Evolutionary conservation across 2,329 filamentous ascomycete species (phyloP), one percentile per base, ranked within the genome.

Genomic region (Cylindrodendrum hubeiense): DNA sequence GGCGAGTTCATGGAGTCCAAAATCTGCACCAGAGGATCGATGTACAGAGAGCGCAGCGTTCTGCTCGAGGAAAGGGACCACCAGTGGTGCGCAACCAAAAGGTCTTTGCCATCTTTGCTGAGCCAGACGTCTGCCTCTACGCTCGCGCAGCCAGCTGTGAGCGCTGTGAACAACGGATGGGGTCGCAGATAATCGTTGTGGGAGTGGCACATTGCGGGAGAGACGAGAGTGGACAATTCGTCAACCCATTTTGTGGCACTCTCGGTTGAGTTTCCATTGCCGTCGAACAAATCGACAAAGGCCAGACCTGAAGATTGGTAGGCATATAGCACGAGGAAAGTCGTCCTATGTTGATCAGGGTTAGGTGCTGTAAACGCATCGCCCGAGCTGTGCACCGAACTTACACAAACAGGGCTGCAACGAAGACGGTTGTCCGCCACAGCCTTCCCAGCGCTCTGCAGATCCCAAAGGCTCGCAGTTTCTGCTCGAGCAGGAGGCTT

Each of bases 71-170:
- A 85, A 81, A 28, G 84, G 80, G 55, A 28, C 44, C 70, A 72
- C 8, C 78, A 82, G 47, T 87, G 85, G 74, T 93, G 91, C 1
- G 90, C 90, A 33, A 93, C 87, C 51, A 86, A 86, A 5, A 93
- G 81, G 9, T 79, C 78, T 19, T 75, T 73, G 52, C 86, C 82
- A 47, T 85, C 84, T 2, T 57, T 67, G 37, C 55, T 73, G 1
- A 88, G 81, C 89, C 89, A 93, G 10, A 93, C 86, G 69, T 93
- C 91, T 3, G 90, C 89, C 78, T 93, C 91, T 2, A 91, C 83
- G 19, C 89, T 85, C 3, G 85, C 86, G 70, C 87, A 91, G 6
- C 89, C 87, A 3, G 85, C 84, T 8, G 82, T 79, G 1, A 90
- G 78, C 19, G 90, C 90, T 3, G 88, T 87, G 71, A 87, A 91